These are phyloP conservation scores for Dittrichia graveolens DNA, from an alignment of 129 eudicot genomes.

Conservation along the genomic window DNA sequence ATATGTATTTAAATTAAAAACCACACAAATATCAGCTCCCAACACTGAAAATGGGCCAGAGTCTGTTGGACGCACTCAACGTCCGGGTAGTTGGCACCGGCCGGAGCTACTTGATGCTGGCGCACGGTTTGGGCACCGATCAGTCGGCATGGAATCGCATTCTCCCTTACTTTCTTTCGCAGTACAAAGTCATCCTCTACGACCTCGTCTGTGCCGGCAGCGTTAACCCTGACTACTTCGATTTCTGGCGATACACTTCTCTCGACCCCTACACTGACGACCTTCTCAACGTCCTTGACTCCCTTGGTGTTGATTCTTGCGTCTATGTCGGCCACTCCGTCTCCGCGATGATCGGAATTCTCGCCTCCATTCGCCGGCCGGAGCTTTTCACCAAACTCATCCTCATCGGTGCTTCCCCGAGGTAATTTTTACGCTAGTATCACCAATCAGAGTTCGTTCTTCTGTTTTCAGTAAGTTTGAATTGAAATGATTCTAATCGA, in stretches of 20 bases:
- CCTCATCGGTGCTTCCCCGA: slow-evolving; percentile 92
- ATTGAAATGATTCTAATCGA: not conserved
- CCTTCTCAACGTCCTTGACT: slow-evolving; percentile 70
- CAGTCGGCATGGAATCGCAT: slow-evolving; percentile 94
- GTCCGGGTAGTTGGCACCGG: slow-evolving; percentile 87
- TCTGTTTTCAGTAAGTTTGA: not conserved
- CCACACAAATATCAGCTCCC: not conserved
- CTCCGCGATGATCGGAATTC: slow-evolving; percentile 87
- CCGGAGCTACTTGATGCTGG: slow-evolving; percentile 54
- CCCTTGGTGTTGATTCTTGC: slow-evolving; percentile 65
- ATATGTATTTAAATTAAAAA: too few species aligned
- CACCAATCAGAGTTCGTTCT: not conserved
- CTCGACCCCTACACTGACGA: slow-evolving; percentile 91
- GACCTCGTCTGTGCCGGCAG: slow-evolving; percentile 96
- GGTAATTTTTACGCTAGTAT: too few species aligned
- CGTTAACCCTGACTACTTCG: slow-evolving; percentile 90
- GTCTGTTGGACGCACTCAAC: slow-evolving; percentile 68
- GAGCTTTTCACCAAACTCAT: slow-evolving; percentile 80
- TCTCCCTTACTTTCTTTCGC: slow-evolving; percentile 57
- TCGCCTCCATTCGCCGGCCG: slow-evolving; percentile 91
- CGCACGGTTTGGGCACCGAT: slow-evolving; percentile 96
- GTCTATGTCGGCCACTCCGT: slow-evolving; percentile 90
- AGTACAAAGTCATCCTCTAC: slow-evolving; percentile 65
- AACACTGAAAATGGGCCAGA: slow-evolving; percentile 52
- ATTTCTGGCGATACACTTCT: slow-evolving; percentile 66